Base-by-base conservation (phyloP, 805 yeast genomes). In the Danielia reshetovae region DNA sequence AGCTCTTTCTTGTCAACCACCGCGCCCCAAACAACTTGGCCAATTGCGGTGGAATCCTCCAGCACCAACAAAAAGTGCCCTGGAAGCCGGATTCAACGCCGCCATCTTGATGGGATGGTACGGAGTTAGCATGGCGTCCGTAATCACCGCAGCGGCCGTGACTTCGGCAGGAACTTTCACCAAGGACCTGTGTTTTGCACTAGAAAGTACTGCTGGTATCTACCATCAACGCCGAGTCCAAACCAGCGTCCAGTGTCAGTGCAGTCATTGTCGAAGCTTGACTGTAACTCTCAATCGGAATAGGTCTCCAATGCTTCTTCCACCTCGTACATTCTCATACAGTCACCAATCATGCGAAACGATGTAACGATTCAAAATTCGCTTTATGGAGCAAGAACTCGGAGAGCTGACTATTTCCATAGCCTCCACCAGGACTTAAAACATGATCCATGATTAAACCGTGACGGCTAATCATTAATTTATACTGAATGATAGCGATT, bases 1-100 rank as follows among this genome's bases (percentile, higher is more conserved):
- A 38, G 38, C 24, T 38, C 45, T 9, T 19, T 65, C 65, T 16
- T 31, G 24, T 54, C 60, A 17, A 44, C 36, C 16, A 38, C 48
- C 9, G 39, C 11, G 45, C 30, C 4, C 31, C 31, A 18, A 18
- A 18, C 12, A 14, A 3, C 4, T 13, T 29, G 24, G 16, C 17
- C 16, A 29, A 4, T 16, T 29, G 31, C 13, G 18, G 4, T 12
- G 31, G 24, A 29, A 18, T 5, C 31, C 31, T 9, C 31, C 31
- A 13, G 24, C 31, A n/a, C 31, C 31, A 12, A 29, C 12, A 9
- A 29, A 5, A 7, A 29, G 12, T 7, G 16, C 31, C 12, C 12
- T 29, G 14, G 15, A 12, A 5, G 24, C 24, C 10, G 24, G 31
- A 7, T 14, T 9, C 24, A 18, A 4, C 12, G 4, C 8, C 6